Conservation (phyloP, 2,329 filamentous ascomycete genomes). For the Monosporascus sp. region DNA sequence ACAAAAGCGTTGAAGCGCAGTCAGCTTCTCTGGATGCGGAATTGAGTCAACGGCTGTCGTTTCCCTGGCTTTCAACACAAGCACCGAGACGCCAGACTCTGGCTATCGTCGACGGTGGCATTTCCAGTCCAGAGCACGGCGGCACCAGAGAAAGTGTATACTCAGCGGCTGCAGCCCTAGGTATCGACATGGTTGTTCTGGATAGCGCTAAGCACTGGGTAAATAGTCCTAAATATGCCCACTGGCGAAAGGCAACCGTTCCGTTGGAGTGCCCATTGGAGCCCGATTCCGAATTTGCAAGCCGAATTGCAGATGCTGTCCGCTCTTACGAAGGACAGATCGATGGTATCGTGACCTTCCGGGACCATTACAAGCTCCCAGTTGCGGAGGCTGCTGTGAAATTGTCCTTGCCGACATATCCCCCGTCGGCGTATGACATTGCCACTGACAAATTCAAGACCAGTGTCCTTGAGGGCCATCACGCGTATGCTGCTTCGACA, state of each 20-base stretch:
- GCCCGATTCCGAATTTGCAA: slow-evolving; percentile 12
- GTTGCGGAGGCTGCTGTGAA: slow-evolving; percentile 16
- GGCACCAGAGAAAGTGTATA: slow-evolving; percentile 20
- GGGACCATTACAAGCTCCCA: slow-evolving; percentile 18
- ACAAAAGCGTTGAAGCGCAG: slow-evolving; percentile 6
- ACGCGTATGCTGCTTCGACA: slow-evolving; percentile 13
- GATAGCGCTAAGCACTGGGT: slow-evolving; percentile 19
- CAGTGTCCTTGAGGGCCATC: slow-evolving; percentile 15
- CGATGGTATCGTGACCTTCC: slow-evolving; percentile 20
- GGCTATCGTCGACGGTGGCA: slow-evolving; percentile 20
- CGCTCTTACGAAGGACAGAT: slow-evolving; percentile 13
- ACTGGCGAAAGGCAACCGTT: slow-evolving; percentile 20
- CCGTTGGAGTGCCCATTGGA: slow-evolving; percentile 15
- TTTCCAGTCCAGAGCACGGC: slow-evolving; percentile 17
- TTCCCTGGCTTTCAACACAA: slow-evolving; percentile 13
- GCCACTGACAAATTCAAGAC: slow-evolving; percentile 24
- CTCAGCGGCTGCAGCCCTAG: slow-evolving; percentile 15
- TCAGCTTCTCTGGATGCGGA: slow-evolving; percentile 9
- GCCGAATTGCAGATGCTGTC: slow-evolving; percentile 14
- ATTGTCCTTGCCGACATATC: slow-evolving; percentile 17
- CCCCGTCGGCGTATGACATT: slow-evolving; percentile 14
- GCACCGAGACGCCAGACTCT: slow-evolving; percentile 15
- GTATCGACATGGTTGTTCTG: slow-evolving; percentile 21
- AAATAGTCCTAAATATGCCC: slow-evolving; percentile 11
- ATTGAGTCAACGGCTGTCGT: slow-evolving; percentile 12